A percentile compares a stretch with the other conserved stretches of the same genome.
These are phyloP conservation scores for Cryphonectria naterciae DNA, from an alignment of 2,329 filamentous ascomycete species.

Conservation along the genomic window DNA sequence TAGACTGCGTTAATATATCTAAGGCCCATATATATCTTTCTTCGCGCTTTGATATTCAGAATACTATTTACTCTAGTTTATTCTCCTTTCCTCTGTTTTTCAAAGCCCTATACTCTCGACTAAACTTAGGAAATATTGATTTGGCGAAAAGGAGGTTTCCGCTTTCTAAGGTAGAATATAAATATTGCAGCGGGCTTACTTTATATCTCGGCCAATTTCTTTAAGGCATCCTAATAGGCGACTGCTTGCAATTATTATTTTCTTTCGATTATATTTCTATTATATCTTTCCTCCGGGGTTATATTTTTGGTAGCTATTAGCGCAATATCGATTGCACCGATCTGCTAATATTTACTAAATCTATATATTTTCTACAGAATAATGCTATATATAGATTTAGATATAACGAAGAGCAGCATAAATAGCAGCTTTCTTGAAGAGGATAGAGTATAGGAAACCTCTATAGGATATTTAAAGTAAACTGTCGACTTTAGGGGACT, in stretches of 20 bases:
- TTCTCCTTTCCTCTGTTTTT: no score
- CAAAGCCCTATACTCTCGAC: no score
- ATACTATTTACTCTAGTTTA: no score
- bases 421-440: constrained; percentile 1
- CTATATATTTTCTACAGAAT: background rate
- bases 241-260: background rate
- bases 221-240: background rate
- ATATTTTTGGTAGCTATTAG: background rate
- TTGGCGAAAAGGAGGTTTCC: constrained; percentile 3
- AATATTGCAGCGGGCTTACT: background rate
- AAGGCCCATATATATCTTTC: no score
- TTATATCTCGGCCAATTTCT: background rate
- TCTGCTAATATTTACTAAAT: background rate
- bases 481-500: background rate
- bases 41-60: no score
- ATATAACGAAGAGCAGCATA: background rate
- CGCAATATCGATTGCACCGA: constrained; percentile 5
- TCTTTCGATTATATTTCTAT: background rate
- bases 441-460: background rate
- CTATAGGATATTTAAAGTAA: background rate
- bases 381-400: background rate
- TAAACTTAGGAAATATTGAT: background rate
- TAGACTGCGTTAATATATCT: no score
- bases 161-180: background rate
- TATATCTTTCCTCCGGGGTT: background rate